Evolutionary conservation across 805 yeast genomes (phyloP).

Genomic region (Cephaloascus albidus): DNA sequence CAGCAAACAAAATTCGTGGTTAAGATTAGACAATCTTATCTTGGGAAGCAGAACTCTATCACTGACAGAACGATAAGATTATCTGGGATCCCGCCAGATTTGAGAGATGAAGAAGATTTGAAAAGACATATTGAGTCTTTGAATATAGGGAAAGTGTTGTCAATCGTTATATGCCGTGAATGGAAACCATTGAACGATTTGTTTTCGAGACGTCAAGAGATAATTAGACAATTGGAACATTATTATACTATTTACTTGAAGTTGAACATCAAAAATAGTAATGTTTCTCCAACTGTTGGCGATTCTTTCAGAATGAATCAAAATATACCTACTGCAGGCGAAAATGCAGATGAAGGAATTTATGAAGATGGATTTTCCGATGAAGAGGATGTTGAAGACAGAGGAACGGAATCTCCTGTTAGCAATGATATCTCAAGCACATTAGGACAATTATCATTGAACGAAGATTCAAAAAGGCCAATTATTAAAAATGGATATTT

Average conservation of each 20-base stretch:
- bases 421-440: background rate
- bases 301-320: conserved; percentile 15
- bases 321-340: background rate
- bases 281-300: conserved; percentile 17
- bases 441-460: background rate
- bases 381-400: conserved; percentile 5
- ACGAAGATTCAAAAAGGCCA: conserved; percentile 40
- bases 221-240: conserved; percentile 53
- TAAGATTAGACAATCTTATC: conserved; percentile 63
- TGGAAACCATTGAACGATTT: conserved; percentile 71
- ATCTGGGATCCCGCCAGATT: conserved; percentile 80
- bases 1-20: conserved; percentile 70
- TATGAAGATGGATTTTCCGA: conserved; percentile 1
- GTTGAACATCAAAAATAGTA: conserved; percentile 8
- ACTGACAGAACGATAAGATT: conserved; percentile 86
- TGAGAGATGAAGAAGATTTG: conserved; percentile 63
- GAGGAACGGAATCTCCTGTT: background rate
- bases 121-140: conserved; percentile 68
- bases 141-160: conserved; percentile 71
- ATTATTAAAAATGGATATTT: conserved; percentile 46
- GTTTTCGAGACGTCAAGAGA: conserved; percentile 45
- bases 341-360: background rate
- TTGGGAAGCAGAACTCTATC: conserved; percentile 81
- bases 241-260: conserved; percentile 64
- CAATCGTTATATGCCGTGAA: conserved; percentile 74